A percentile compares a stretch with the other conserved stretches of the same genome.
Evolutionary conservation across 345 rosid species (phyloP).

Genomic region (Citrus unshiu): DNA sequence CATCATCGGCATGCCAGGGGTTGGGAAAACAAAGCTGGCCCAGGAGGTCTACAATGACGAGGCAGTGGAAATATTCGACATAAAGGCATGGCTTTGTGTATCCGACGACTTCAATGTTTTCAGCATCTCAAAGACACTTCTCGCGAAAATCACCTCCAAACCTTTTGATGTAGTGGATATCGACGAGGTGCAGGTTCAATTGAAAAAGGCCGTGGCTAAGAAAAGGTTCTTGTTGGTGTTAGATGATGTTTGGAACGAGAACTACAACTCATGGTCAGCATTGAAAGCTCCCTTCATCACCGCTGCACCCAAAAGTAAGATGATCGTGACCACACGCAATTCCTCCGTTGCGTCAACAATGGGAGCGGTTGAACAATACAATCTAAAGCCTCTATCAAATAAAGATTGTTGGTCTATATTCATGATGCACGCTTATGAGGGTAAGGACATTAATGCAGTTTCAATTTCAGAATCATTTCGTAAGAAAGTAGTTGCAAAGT

Average conservation of each 20-base stretch:
- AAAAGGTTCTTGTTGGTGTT: not conserved
- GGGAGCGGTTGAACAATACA: not conserved
- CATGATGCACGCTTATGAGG: not conserved
- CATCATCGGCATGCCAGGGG: not conserved
- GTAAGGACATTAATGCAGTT: not conserved
- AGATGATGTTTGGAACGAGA: not conserved
- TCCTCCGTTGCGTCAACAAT: not conserved
- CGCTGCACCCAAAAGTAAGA: not conserved
- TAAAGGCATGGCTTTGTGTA: not conserved
- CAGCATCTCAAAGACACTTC: not conserved
- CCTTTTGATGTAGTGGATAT: not conserved
- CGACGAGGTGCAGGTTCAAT: not conserved
- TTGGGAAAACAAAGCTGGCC: not conserved
- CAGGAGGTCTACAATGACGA: not conserved
- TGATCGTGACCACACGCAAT: not conserved
- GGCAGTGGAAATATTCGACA: not conserved
- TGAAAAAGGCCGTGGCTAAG: not conserved
- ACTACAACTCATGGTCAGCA: not conserved
- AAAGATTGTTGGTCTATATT: conserved; percentile 16
- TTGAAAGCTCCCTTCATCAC: not conserved
- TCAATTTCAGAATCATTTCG: not conserved
- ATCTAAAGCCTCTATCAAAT: not conserved
- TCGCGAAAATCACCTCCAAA: not conserved
- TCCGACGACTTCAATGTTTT: not conserved
- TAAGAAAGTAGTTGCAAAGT: conserved; percentile 1